Base-by-base conservation (phyloP, 2,329 filamentous ascomycete species). In the Xylariaceae sp. region DNA sequence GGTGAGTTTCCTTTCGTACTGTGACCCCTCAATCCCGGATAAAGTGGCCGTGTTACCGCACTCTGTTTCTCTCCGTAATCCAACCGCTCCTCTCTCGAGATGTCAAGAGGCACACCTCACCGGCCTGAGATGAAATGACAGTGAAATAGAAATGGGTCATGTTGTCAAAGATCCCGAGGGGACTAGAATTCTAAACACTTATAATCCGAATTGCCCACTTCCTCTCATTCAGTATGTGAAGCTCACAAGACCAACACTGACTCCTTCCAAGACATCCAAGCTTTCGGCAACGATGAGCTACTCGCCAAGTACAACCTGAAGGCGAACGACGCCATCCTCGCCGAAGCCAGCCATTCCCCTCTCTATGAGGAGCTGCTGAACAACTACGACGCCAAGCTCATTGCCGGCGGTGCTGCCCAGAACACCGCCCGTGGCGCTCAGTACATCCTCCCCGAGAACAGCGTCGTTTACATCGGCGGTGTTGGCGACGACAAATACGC, bases 401-500 rank as follows among this genome's bases (percentile, higher is more conserved):
- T 97, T 67, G 90, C 94, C 47, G 94, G 94, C 59, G 94, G 94
- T 66, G 94, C 94, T 49, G 94, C 94, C 30, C 94, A 99, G 76
- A 99, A 99, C 82, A 95, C 90, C 47, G 92, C 94, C 61, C 86
- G 94, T 66, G 94, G 94, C 61, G 94, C 92, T 57, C 89, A 94
- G 83, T 99, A 99, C 80, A 85, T 97, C 58, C 89, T 99, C 49
- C 85, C 89, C 31, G 76, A 87, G 53, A 87, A 96, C 77, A 92
- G 88, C 57, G 90, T 95, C 66, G 83, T 95, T 69, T 99, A 90
- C 80, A 82, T 97, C 59, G 94, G 94, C 61, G 91, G 91, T 66
- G 90, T 95, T 50, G 94, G 94, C 60, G 85, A 92, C 66, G 94
- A 99, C 80, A 94, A 96, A 76, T 96, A 95, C 73, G 89, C 90